phyloP scores from a whole-genome alignment of 2,329 filamentous ascomycete species.

The Aspergillus uvarum region DNA sequence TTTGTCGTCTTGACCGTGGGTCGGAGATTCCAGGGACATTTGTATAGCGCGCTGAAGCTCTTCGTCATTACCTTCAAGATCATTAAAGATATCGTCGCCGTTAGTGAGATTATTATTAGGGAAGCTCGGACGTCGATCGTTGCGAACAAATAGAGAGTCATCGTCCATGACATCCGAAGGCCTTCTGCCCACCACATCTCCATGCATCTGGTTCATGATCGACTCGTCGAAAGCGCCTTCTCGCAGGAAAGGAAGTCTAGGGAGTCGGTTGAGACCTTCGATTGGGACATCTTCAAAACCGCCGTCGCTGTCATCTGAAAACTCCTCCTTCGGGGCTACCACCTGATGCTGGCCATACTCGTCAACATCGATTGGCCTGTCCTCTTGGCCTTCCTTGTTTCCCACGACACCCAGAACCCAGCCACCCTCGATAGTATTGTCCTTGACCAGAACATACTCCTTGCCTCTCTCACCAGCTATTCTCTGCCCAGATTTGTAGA shows the following conservation, averaged over 20 bases:
- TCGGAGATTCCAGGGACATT: constrained; percentile 65
- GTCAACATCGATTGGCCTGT: constrained; percentile 93
- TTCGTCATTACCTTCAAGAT: constrained; percentile 58
- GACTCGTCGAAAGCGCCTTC: constrained; percentile 39
- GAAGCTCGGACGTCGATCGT: constrained; percentile 40
- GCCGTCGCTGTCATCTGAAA: constrained; percentile 65
- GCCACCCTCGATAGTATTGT: constrained; percentile 89
- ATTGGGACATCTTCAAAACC: constrained; percentile 93
- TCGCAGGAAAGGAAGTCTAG: constrained; percentile 55
- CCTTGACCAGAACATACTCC: constrained; percentile 95
- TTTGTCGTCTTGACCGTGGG: constrained; percentile 39
- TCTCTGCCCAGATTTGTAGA: constrained; percentile 59
- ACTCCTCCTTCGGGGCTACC: constrained; percentile 59
- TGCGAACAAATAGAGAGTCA: constrained; percentile 58
- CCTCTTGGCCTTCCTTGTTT: constrained; percentile 74
- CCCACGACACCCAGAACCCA: constrained; percentile 95
- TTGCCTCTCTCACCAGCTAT: constrained; percentile 74
- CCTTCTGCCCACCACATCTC: not conserved
- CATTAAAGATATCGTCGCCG: constrained; percentile 59
- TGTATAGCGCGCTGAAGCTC: constrained; percentile 81
- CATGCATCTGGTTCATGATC: constrained; percentile 29
- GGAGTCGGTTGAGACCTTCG: constrained; percentile 80
- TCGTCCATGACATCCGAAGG: constrained; percentile 27
- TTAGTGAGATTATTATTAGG: constrained; percentile 22
- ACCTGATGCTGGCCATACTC: constrained; percentile 51